A percentile compares a stretch with the other conserved stretches of the same genome.
Conservation (phyloP, 768 basidiomycete species). For the Suillus clintonianus region DNA sequence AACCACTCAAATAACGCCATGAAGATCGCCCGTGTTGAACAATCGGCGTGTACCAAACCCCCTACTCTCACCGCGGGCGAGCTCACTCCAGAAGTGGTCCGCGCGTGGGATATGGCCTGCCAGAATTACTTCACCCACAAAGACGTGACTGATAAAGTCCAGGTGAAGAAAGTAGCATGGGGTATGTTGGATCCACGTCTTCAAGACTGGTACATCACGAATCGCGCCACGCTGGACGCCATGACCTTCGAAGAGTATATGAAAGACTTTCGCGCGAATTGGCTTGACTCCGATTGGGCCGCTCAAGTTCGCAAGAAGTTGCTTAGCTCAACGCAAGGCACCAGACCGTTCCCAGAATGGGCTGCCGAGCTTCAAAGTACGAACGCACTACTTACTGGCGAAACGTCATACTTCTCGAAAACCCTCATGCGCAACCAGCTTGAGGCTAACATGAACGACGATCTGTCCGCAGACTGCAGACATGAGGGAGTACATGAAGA, state of each 20-base stretch:
- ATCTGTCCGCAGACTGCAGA: constrained; percentile 10
- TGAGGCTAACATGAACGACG: constrained; percentile 14
- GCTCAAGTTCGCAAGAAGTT: not conserved
- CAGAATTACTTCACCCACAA: not conserved
- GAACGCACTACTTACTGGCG: constrained; percentile 17
- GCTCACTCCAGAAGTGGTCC: too few relatives aligned
- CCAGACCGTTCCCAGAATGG: constrained; percentile 13
- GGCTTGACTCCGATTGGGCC: constrained; percentile 7
- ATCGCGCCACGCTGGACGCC: not conserved
- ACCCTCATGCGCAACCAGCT: constrained; percentile 11
- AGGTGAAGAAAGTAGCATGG: constrained; percentile 10
- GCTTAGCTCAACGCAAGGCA: constrained; percentile 7
- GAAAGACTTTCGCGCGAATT: not conserved
- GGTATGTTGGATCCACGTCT: constrained; percentile 2
- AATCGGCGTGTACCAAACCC: too few relatives aligned
- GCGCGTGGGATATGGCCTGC: not conserved
- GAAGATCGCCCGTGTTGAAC: too few relatives aligned
- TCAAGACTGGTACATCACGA: constrained; percentile 9
- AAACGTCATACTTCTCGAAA: constrained; percentile 9
- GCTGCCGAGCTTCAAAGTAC: constrained; percentile 6
- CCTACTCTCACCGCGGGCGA: too few relatives aligned
- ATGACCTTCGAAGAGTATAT: constrained; percentile 7
- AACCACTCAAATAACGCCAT: too few relatives aligned
- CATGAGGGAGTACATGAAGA: not conserved
- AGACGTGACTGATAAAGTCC: not conserved